These are phyloP conservation scores for Isochrysis galbana DNA, from an alignment of 78 protist genomes.

Conservation along the genomic window DNA sequence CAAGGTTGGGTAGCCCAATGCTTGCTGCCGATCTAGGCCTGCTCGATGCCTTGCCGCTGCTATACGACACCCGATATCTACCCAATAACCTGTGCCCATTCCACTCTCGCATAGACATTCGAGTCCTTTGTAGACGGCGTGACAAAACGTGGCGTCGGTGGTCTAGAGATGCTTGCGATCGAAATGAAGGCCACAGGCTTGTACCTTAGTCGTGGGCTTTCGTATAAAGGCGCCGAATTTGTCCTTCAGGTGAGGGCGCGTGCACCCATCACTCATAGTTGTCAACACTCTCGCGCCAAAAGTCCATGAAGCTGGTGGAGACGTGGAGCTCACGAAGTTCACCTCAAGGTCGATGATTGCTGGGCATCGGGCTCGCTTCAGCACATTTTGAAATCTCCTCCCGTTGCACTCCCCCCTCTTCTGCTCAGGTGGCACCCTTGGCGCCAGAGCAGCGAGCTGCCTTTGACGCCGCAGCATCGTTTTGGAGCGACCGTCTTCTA, in stretches of 20 bases:
- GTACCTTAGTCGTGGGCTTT: conserved; percentile 3
- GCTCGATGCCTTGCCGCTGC: too few species aligned
- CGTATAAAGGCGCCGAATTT: background rate
- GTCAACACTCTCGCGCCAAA: too few species aligned
- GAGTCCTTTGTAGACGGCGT: background rate
- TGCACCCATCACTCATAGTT: background rate
- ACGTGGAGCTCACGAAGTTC: background rate
- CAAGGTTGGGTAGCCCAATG: too few species aligned
- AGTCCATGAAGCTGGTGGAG: background rate
- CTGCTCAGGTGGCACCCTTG: background rate
- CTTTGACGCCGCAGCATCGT: background rate
- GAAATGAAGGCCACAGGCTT: conserved; percentile 9
- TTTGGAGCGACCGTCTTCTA: background rate
- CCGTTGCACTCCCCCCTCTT: background rate
- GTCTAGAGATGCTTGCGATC: conserved; percentile 8
- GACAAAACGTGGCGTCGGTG: background rate
- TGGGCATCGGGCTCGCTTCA: too few species aligned
- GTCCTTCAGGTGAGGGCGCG: background rate
- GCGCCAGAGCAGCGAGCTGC: background rate
- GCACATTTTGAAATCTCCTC: too few species aligned
- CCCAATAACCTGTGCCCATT: too few species aligned
- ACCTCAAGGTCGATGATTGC: too few species aligned
- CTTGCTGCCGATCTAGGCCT: too few species aligned
- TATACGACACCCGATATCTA: too few species aligned
- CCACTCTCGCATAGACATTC: background rate